A percentile compares a stretch with the other conserved stretches of the same genome.
phyloP scores from a whole-genome alignment of 768 basidiomycete species.

The Serendipita vermifera region DNA sequence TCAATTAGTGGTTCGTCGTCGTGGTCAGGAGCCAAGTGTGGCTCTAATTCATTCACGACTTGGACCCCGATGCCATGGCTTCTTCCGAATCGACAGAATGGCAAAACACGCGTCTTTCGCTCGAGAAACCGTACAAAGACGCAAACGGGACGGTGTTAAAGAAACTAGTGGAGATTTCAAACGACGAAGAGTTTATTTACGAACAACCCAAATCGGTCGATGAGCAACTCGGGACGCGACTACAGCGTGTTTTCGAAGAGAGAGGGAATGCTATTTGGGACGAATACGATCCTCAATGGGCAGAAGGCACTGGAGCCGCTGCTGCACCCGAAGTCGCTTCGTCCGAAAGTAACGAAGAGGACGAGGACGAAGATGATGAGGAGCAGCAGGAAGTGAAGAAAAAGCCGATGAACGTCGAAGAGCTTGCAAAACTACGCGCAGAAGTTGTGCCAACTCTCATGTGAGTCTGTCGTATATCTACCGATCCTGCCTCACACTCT shows the following conservation, averaged over 20 bases:
- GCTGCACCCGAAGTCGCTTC: conserved; percentile 18
- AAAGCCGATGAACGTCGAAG: conserved; percentile 55
- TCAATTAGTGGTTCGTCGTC: too few species aligned
- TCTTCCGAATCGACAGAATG: not conserved
- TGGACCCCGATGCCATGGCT: conserved; percentile 2
- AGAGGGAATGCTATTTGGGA: conserved; percentile 69
- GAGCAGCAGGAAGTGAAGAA: conserved; percentile 18
- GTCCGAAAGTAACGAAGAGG: conserved; percentile 22
- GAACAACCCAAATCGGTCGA: conserved; percentile 38
- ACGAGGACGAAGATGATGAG: conserved; percentile 22
- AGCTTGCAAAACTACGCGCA: conserved; percentile 57
- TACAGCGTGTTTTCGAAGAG: conserved; percentile 58
- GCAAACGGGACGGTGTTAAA: conserved; percentile 54
- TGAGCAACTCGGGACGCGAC: conserved; percentile 47
- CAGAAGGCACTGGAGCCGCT: conserved; percentile 12
- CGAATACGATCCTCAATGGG: conserved; percentile 22
- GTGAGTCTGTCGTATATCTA: conserved; percentile 33
- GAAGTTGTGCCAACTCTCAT: conserved; percentile 59
- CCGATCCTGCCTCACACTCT: conserved; percentile 4
- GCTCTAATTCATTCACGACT: not conserved
- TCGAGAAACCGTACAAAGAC: conserved; percentile 73
- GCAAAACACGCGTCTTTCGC: conserved; percentile 34
- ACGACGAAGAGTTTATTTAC: conserved; percentile 53
- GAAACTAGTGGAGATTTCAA: conserved; percentile 51
- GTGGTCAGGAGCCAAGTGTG: not conserved